Base-by-base conservation (phyloP, 208 protist species). In the Balamuthia mandrillaris region DNA sequence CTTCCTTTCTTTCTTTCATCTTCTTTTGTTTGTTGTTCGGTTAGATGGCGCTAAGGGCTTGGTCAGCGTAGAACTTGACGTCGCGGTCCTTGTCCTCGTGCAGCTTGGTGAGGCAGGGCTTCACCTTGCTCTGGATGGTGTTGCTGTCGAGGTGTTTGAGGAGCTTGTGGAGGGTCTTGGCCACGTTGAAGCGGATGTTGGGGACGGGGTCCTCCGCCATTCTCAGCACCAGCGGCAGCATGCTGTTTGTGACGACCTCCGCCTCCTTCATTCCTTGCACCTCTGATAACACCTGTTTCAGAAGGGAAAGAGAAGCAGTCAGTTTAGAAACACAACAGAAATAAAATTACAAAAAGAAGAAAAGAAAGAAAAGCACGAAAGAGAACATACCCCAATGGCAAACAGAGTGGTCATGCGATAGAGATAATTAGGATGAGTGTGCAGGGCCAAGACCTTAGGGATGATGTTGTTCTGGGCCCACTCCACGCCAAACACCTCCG, bases 171-270 rank as follows among this genome's bases (percentile, higher is more conserved):
- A 96, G 87, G 21, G 93, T 94, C 79, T 94, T 93, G 33, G 91
- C 91, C 16, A 91, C 93, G 86, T 96, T 96, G 81, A 96, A 96
- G 60, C 94, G 87, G 27, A 96, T 91, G 81, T 96, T 96, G 78
- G 95, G 90, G 9, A 96, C 94, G 12, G 87, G 35, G 68, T 96
- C 95, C 7, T 45, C 27, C 10, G 86, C 84, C 85, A 96, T 87
- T n/a, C 85, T 77, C 24, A 88, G n/a, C 2, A 92, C 75, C 6
- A 94, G 61, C 10, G 91, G 93, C 12, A 96, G 54, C 66, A 96
- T 87, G 7, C 60, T 70, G 16, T 75, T 39, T 0, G 52, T 12
- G 44, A 94, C 88, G 3, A 92, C 58, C 37, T 81, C 74, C 54
- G 92, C 58, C 37, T 81, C 74, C 54, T 81, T 81, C 74, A 81